A percentile compares a stretch with the other conserved stretches of the same genome.
phyloP scores from a whole-genome alignment of 2,329 filamentous ascomycete genomes.

The Claviceps monticola region DNA sequence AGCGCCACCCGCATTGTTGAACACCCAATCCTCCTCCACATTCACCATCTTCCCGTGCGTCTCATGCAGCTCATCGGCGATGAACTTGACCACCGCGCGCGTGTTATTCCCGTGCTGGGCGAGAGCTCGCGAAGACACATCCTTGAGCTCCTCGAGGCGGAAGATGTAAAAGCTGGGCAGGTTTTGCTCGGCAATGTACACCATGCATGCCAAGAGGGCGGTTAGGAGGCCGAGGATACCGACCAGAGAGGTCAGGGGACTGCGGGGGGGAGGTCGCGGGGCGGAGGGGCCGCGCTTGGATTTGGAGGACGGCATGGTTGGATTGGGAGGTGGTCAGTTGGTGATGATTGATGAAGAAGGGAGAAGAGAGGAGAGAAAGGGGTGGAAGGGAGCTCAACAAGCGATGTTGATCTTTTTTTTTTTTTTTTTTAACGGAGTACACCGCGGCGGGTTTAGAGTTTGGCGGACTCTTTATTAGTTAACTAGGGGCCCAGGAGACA shows the following conservation, averaged over 20 bases:
- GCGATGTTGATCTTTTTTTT: no score
- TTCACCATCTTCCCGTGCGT: conserved; percentile 45
- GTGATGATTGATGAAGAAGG: neutral
- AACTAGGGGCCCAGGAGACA: no score
- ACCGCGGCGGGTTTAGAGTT: neutral
- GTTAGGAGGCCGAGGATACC: conserved; percentile 38
- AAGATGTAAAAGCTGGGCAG: conserved; percentile 63
- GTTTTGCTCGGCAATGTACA: conserved; percentile 44
- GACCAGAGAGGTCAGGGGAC: conserved; percentile 21
- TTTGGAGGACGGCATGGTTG: neutral
- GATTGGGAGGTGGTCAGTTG: no score
- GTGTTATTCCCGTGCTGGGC: conserved; percentile 63
- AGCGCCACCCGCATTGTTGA: conserved; percentile 82
- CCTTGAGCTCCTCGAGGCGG: conserved; percentile 50
- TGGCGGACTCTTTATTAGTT: no score
- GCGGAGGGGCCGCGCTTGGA: conserved; percentile 6
- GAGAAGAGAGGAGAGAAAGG: conserved; percentile 1
- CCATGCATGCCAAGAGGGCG: conserved; percentile 38
- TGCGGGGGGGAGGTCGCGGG: conserved; percentile 4
- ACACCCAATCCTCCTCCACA: conserved; percentile 68
- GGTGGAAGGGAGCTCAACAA: no score
- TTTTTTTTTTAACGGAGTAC: no score
- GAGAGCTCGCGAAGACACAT: conserved; percentile 53
- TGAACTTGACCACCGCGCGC: conserved; percentile 49
- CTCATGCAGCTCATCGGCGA: conserved; percentile 50